phyloP scores from a whole-genome alignment of 257 asterid species.

The Jacaranda mimosifolia region DNA sequence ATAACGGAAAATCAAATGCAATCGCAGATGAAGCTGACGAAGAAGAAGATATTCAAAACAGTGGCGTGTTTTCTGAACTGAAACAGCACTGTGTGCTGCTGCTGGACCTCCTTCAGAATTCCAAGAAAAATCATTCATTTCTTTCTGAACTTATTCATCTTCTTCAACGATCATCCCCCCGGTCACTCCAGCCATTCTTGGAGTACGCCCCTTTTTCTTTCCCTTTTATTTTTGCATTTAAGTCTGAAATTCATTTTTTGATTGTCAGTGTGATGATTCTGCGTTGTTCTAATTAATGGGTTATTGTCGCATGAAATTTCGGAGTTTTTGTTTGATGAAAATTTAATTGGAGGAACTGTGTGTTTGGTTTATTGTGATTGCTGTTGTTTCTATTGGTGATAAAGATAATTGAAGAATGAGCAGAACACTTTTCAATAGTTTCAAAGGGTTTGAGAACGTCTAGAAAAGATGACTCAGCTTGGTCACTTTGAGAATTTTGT shows the following conservation, averaged over 20 bases:
- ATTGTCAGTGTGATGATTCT: conserved; percentile 16
- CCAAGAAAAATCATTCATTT: conserved; percentile 49
- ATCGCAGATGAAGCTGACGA: conserved; percentile 39
- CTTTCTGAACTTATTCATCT: conserved; percentile 64
- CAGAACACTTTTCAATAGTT: background rate
- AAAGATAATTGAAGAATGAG: conserved; percentile 14
- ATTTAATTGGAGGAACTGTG: conserved; percentile 6
- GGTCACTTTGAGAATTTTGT: background rate
- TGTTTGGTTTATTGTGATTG: conserved; percentile 20
- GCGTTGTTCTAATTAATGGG: conserved; percentile 9
- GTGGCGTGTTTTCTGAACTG: conserved; percentile 62
- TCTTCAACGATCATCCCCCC: conserved; percentile 62
- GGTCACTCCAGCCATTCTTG: conserved; percentile 67
- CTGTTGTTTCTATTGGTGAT: conserved; percentile 1
- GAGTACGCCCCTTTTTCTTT: conserved; percentile 59
- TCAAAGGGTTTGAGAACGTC: background rate
- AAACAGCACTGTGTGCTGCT: conserved; percentile 65
- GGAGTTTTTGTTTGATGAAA: background rate
- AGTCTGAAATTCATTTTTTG: conserved; percentile 5
- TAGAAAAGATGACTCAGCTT: background rate
- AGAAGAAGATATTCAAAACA: conserved; percentile 41
- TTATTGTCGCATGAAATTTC: background rate
- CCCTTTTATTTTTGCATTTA: background rate
- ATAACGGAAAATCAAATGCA: conserved; percentile 21
- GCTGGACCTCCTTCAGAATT: conserved; percentile 68